A percentile compares a stretch with the other conserved stretches of the same genome.
phyloP scores from a whole-genome alignment of 768 basidiomycete genomes.

The Lactarius hatsudake region DNA sequence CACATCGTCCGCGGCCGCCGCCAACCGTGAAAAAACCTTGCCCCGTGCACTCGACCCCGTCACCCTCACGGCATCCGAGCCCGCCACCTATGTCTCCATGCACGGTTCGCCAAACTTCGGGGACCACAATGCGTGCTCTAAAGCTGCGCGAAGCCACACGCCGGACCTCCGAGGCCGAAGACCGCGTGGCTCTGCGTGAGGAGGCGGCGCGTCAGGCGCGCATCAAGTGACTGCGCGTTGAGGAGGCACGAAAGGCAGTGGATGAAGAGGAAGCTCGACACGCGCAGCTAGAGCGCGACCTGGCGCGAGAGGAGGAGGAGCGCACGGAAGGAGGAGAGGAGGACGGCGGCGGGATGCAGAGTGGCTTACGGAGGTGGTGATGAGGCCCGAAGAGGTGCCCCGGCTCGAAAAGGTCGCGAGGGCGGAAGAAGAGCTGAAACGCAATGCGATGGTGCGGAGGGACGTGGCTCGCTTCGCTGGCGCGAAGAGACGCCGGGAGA shows the following conservation, averaged over 20 bases:
- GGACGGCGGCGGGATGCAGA: conserved; percentile 19
- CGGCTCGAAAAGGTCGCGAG: conserved; percentile 2
- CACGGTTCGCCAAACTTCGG: conserved; percentile 17
- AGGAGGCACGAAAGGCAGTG: conserved; percentile 4
- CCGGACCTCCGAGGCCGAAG: background rate
- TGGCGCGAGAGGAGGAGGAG: conserved; percentile 17
- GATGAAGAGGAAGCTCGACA: conserved; percentile 8
- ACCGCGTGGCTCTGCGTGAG: background rate
- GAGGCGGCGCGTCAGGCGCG: conserved; percentile 17
- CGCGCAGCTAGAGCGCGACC: conserved; percentile 15
- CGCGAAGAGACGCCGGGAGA: conserved; percentile 18
- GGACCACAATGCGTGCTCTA: conserved; percentile 4
- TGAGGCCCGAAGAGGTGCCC: conserved; percentile 8
- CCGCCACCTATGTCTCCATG: background rate
- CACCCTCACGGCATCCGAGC: background rate
- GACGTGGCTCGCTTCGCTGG: conserved; percentile 15
- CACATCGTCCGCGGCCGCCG: conserved; percentile 1
- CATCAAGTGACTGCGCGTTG: conserved; percentile 19
- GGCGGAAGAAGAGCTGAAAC: conserved; percentile 18
- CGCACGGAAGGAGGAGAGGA: conserved; percentile 12
- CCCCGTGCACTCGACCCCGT: background rate
- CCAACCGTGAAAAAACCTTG: conserved; percentile 12
- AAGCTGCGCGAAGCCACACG: conserved; percentile 12
- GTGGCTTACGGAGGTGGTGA: conserved; percentile 1
- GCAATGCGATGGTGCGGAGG: conserved; percentile 1